Base-by-base conservation (phyloP, 1,284 basidiomycete genomes). In the Moesziomyces globuligerus region DNA sequence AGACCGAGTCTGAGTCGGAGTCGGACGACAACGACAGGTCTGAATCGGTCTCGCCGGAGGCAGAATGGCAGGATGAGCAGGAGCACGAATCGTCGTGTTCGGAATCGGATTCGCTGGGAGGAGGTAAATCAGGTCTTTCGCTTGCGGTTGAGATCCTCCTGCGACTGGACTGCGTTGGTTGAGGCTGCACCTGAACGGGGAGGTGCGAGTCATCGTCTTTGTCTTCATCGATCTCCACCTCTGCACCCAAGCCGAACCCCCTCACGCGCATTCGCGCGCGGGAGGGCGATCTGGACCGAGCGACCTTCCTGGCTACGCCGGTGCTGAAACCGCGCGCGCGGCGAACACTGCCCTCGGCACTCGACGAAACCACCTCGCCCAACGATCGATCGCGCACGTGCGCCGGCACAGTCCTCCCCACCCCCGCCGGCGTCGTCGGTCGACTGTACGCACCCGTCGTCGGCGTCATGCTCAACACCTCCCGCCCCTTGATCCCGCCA, bases 211-310 rank as follows among this genome's bases (percentile, higher is more conserved):
- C 48, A 15, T 42, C 57, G 10, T 59, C 64, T 9, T 70, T 65
- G 4, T 71, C 71, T 8, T 67, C 70, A 28, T 78, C 69, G 32
- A 60, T 50, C 24, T 75, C 81, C 44, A 77, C 66, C 23, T 67
- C 66, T 17, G 76, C 76, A 20, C 47, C 70, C 10, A 54, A 44
- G 29, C 76, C 76, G 29, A 78, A 78, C 0, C 76, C 69, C 13
- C 45, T 53, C 3, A 72, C 62, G 13, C 42, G 50, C 55, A 72
- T 60, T 23, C 69, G 45, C 9, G 69, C 69, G 15, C 58, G 46
- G 0, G 57, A 61, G 11, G 69, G 69, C 32, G 53, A 58, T 13
- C 69, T 48, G 1, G 57, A 61, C 28, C 67, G 39, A 8, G 49
- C 51, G 6, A 46, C 40, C 40, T 26, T 36, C 51, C 11, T 48